A percentile compares a stretch with the other conserved stretches of the same genome.
Evolutionary conservation across 75 land plant species (phyloP).

Genomic region (Azolla pinnata): DNA sequence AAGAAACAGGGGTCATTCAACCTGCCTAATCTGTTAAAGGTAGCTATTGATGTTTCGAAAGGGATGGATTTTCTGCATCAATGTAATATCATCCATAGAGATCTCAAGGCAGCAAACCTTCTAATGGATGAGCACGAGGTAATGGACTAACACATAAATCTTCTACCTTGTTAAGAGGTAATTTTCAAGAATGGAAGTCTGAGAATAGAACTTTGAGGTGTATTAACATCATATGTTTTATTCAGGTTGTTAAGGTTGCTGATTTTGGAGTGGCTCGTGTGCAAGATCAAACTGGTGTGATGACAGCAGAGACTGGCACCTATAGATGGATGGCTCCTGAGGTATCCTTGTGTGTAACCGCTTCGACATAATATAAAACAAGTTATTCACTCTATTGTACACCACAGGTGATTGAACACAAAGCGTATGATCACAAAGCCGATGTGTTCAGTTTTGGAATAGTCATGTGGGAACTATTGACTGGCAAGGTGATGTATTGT

Average conservation of each 20-base stretch:
- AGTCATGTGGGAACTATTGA: conserved; percentile 42
- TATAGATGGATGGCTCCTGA: conserved; percentile 42
- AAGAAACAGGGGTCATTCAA: background rate
- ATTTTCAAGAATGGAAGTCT: too few relatives aligned
- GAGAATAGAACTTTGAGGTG: too few relatives aligned
- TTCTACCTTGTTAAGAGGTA: background rate
- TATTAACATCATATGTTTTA: too few relatives aligned
- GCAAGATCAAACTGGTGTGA: conserved; percentile 27
- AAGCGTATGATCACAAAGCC: conserved; percentile 35
- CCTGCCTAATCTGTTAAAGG: background rate
- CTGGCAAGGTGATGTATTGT: conserved; percentile 33
- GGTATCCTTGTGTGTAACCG: too few relatives aligned
- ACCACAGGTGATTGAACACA: conserved; percentile 41
- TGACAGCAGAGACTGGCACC: conserved; percentile 38
- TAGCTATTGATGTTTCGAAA: conserved; percentile 8
- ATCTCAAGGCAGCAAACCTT: conserved; percentile 14
- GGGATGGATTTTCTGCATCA: conserved; percentile 17
- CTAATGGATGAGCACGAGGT: conserved; percentile 20
- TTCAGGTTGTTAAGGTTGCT: conserved; percentile 36
- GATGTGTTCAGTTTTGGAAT: conserved; percentile 46
- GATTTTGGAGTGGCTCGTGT: conserved; percentile 36
- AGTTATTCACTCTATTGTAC: too few relatives aligned
- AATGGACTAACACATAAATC: conserved; percentile 2
- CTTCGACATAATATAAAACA: too few relatives aligned
- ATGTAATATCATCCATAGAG: conserved; percentile 13